These are phyloP conservation scores for Corynascus novoguineensis DNA, from an alignment of 495 filamentous ascomycete genomes.

Conservation along the genomic window DNA sequence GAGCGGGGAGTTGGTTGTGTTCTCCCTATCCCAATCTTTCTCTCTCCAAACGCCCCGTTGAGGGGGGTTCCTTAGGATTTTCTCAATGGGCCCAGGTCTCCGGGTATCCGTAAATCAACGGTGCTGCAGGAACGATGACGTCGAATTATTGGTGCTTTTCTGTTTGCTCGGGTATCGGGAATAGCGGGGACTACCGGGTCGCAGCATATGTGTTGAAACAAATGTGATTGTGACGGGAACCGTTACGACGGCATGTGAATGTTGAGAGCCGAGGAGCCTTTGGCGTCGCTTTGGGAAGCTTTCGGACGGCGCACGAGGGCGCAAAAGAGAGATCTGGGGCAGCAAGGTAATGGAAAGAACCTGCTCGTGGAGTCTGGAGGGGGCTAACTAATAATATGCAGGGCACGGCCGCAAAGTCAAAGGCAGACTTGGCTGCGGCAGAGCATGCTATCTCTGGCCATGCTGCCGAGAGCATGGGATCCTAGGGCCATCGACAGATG, in stretches of 20 bases:
- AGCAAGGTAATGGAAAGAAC: not conserved
- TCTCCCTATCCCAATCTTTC: not conserved
- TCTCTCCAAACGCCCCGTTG: not conserved
- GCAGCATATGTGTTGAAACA: slow-evolving; percentile 21
- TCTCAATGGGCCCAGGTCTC: not conserved
- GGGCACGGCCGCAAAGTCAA: not conserved
- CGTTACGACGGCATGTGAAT: not conserved
- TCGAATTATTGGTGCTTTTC: slow-evolving; percentile 14
- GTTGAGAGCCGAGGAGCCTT: not conserved
- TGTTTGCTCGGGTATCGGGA: slow-evolving; percentile 18
- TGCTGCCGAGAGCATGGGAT: slow-evolving; percentile 13
- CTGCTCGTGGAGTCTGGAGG: not conserved
- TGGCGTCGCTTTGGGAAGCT: not conserved
- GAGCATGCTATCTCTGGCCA: slow-evolving; percentile 2
- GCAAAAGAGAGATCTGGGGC: not conserved
- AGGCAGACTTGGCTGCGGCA: slow-evolving; percentile 1
- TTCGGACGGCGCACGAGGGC: not conserved
- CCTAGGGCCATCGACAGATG: not conserved
- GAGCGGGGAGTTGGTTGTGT: slow-evolving; percentile 35
- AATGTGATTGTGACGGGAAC: not conserved
- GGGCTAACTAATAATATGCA: slow-evolving; percentile 5
- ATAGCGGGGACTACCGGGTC: not conserved
- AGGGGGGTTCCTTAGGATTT: not conserved
- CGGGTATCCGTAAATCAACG: not conserved
- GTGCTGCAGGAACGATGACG: slow-evolving; percentile 20